phyloP scores from a whole-genome alignment of 2,329 filamentous ascomycete genomes.

The Westerdykella ornata region DNA sequence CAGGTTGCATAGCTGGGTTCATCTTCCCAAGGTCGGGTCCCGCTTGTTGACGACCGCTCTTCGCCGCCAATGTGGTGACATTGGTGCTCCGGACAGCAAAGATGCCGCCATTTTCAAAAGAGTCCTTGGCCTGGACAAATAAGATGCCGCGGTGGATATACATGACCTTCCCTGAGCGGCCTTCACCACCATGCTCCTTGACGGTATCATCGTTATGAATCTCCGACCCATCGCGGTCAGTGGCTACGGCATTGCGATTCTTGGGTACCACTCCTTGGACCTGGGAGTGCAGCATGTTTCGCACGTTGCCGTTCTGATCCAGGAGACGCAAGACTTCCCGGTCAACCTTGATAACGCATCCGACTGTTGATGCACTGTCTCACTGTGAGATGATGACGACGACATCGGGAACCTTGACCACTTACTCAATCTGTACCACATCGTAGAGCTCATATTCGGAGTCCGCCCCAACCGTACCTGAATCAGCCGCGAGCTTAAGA shows the following conservation, averaged over 20 bases:
- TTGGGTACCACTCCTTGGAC: conserved; percentile 83
- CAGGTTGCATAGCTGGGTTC: conserved; percentile 73
- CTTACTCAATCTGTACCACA: conserved; percentile 81
- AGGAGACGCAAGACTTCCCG: conserved; percentile 84
- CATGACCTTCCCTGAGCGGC: conserved; percentile 78
- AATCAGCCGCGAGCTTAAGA: conserved; percentile 84
- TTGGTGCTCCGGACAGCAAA: conserved; percentile 82
- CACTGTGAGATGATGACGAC: background rate
- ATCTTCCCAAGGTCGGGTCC: conserved; percentile 80
- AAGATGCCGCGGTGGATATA: conserved; percentile 92
- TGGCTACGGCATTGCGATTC: conserved; percentile 78
- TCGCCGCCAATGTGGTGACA: conserved; percentile 86
- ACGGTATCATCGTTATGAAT: conserved; percentile 88
- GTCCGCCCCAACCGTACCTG: conserved; percentile 75
- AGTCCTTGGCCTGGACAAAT: conserved; percentile 78
- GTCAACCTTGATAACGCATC: conserved; percentile 90
- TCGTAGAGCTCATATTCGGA: conserved; percentile 90
- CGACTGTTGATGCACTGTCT: conserved; percentile 70
- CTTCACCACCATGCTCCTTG: conserved; percentile 80
- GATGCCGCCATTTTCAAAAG: conserved; percentile 79
- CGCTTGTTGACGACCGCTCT: conserved; percentile 72
- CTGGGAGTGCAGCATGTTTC: conserved; percentile 80
- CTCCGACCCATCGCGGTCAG: conserved; percentile 87
- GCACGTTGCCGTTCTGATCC: conserved; percentile 79
- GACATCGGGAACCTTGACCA: conserved; percentile 6